Base-by-base conservation (phyloP, 768 basidiomycete species). In the Floccularia luteovirens region DNA sequence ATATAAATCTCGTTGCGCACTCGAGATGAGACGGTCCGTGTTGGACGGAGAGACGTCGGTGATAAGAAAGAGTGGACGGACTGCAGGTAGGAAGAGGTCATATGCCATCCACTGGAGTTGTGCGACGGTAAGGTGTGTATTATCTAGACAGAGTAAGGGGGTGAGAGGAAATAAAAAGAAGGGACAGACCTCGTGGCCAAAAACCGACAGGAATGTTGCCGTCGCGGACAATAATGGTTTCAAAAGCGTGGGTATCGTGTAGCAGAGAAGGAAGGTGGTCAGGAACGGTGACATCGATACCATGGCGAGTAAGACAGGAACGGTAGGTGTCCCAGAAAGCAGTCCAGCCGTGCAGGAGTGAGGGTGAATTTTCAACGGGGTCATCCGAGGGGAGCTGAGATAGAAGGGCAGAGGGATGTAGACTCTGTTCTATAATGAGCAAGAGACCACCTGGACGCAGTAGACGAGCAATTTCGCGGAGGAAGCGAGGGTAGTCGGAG, bases 21-120 rank as follows among this genome's bases (percentile, higher is more conserved):
- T 72, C 43, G 67, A 66, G 43, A 82, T 72, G 38, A 84, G 64
- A 24, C 64, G 66, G 52, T 70, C 71, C 5, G 75, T 78, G 40
- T 69, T 67, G 42, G 67, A 65, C 33, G 75, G 73, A 19, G 71
- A 61, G 38, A 81, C 59, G 4, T 73, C 77, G 34, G 64, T 58
- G 31, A 65, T 63, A 35, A 80, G 56, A 52, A 83, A 72, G 28
- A 81, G 62, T 11, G 79, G 78, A 39, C 70, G 73, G 44, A 84
- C 55, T 3, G 79, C 77, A 23, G 78, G 78, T 25, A 84, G 62
- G 45, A 83, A 67, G 17, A 74, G 64, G 47, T 84, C 82, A 48
- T 75, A 77, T 45, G 76, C 74, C 77, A 83, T 75, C 82, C 82
- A 84, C 28, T 80, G 78, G 16, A 84, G 58, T 49, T 84, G 79